Percentiles rank a stretch among this genome's conserved stretches.
Conservation (phyloP, 768 basidiomycete genomes). For the Lentinula edodes region DNA sequence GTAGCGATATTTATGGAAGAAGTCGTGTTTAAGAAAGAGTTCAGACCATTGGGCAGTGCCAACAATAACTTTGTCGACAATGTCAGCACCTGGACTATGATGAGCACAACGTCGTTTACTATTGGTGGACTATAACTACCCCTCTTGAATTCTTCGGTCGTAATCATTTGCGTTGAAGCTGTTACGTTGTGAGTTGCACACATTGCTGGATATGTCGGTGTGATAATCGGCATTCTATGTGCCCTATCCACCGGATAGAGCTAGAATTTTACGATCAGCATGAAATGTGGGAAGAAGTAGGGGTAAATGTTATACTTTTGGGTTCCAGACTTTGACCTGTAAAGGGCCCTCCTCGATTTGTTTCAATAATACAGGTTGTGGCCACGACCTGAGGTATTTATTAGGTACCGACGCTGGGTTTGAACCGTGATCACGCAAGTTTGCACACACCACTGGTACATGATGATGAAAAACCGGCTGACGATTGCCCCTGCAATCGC, state of each 20-base stretch:
- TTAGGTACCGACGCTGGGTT: neutral
- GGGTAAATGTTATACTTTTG: slow-evolving; percentile 50
- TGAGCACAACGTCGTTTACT: neutral
- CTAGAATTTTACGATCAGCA: slow-evolving; percentile 29
- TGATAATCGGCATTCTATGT: slow-evolving; percentile 99
- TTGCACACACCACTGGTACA: slow-evolving; percentile 83
- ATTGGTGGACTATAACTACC: slow-evolving; percentile 36
- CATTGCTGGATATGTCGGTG: slow-evolving; percentile 98
- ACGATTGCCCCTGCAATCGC: slow-evolving; percentile 93
- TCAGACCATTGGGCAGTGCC: slow-evolving; percentile 85
- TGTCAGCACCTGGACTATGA: slow-evolving; percentile 64
- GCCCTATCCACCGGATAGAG: slow-evolving; percentile 86
- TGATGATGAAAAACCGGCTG: slow-evolving; percentile 96
- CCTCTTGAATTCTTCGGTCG: slow-evolving; percentile 93
- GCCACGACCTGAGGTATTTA: slow-evolving; percentile 77
- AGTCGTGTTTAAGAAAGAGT: slow-evolving; percentile 92
- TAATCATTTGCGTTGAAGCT: slow-evolving; percentile 90
- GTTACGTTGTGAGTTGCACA: slow-evolving; percentile 99
- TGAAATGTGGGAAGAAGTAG: neutral
- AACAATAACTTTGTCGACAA: slow-evolving; percentile 88
- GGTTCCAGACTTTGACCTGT: slow-evolving; percentile 97
- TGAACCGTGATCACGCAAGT: neutral
- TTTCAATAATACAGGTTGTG: slow-evolving; percentile 94
- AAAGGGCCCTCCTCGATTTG: slow-evolving; percentile 94
- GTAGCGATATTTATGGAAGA: slow-evolving; percentile 95